Evolutionary conservation across 179 eudicot species (phyloP), one percentile per base, ranked within the genome.

Genomic region (Amaranthus tricolor): DNA sequence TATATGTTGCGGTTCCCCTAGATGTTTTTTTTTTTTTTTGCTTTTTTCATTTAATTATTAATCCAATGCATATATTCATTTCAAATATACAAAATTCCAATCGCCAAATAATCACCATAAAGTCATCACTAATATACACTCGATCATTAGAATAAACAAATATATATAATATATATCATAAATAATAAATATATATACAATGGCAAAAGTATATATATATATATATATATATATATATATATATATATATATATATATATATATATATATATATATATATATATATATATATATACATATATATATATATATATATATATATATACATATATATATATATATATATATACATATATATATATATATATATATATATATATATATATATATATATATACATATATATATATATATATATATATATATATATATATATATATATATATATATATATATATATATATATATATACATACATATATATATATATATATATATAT

Each of bases 251-350:
- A 15, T 57, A 15, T 57, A 15, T 57, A 15, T 57, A 57, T 57
- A 57, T 57, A 57, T 57, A 57, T 57, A 57, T 57, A 57, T 57
- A 57, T 57, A 57, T 57, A 57, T 57, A 57, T 57, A 57, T 57
- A 57, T 57, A 57, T 57, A 57, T 57, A 57, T 15, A 57, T 7
- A 15, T 6, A 57, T 15, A 6, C n/a, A 57, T 15, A 57, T 15
- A 57, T 15, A 57, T 15, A 57, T 15, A 57, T 19, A 57, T 19
- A 57, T 15, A 15, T 15, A 57, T 19, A 57, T 15, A 57, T 15
- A 57, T 15, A 57, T 15, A 57, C n/a, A 57, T 15, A 57, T 57
- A 57, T 57, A 57, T 57, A 57, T 57, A 57, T 57, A 57, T 57
- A 57, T 57, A 57, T 57, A 57, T 57, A 57, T 57, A 57, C n/a